Evolutionary conservation across 495 filamentous ascomycete species (phyloP).

Genomic region (Hyphodiscus hymeniophilus): DNA sequence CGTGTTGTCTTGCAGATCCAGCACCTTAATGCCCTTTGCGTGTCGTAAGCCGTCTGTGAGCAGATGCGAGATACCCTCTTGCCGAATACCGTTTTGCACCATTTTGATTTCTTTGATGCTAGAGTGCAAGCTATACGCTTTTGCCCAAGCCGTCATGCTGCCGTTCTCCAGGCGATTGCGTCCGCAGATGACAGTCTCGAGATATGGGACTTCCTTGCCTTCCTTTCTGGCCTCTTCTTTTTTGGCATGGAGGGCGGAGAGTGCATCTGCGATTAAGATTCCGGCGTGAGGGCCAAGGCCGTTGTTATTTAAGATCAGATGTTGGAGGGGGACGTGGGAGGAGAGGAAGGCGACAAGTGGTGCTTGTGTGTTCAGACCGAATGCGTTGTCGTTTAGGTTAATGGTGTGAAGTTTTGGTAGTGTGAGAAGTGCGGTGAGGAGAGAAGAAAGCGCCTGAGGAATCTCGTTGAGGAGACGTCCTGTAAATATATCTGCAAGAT

Average conservation of each 20-base stretch:
- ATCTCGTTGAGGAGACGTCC: constrained; percentile 90
- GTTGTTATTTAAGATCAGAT: constrained; percentile 95
- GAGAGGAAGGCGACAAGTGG: constrained; percentile 81
- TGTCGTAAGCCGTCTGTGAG: constrained; percentile 67
- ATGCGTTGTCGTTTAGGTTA: constrained; percentile 96
- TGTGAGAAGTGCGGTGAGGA: constrained; percentile 78
- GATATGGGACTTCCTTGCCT: constrained; percentile 60
- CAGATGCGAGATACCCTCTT: constrained; percentile 77
- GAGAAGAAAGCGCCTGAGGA: constrained; percentile 73
- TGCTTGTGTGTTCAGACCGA: constrained; percentile 84
- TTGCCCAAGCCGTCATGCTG: constrained; percentile 91
- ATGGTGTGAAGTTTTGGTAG: constrained; percentile 79
- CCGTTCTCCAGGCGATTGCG: constrained; percentile 94
- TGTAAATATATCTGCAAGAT: constrained; percentile 96
- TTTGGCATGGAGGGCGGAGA: constrained; percentile 65
- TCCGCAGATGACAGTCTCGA: constrained; percentile 93
- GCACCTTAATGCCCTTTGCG: constrained; percentile 52
- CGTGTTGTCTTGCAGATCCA: constrained; percentile 97
- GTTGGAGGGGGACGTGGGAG: constrained; percentile 74
- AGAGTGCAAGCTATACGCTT: constrained; percentile 70
- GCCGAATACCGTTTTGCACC: constrained; percentile 96
- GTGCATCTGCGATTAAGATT: constrained; percentile 70
- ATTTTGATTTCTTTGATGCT: constrained; percentile 82
- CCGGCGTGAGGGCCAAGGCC: constrained; percentile 91
- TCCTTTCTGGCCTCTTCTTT: constrained; percentile 65